Evolutionary conservation across 306 rosid species (phyloP), one percentile per base, ranked within the genome.

Genomic region (Lotus japonicus): DNA sequence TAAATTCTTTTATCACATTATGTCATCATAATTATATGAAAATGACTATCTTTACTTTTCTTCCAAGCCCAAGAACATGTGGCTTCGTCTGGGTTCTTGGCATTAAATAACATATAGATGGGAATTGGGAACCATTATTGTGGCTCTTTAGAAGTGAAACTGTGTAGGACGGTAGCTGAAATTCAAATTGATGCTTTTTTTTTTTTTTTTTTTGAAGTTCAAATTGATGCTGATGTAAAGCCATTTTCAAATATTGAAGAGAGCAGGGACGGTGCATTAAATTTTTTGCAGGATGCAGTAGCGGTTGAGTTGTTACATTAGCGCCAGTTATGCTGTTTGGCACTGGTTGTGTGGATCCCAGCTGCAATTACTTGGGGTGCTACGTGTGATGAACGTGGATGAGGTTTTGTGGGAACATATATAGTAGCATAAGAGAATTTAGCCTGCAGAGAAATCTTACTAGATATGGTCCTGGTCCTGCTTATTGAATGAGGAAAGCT

Each of bases 181-280:
- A 70, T 26, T 44, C 66, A 56, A 56, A 36, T 18, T 67, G 73
- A 67, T 12, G 58, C 9, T 36, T n/a, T n/a, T n/a, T n/a, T n/a
- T n/a, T n/a, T n/a, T n/a, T n/a, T n/a, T n/a, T n/a, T n/a, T n/a
- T n/a, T n/a, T 56, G 19, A 11, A 70, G 57, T 26, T 44, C 66
- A 56, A 56, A 36, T 18, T 67, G 73, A 67, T 12, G 58, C 9
- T 36, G 62, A 50, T 17, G 19, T 18, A 4, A 7, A 12, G 11
- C 38, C 6, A 44, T 12, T 63, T 63, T 63, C 55, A 41, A 17
- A 61, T 17, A 11, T 42, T 18, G 7, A 62, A 18, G 19, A 31
- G 6, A 8, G 4, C 13, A 26, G 23, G 18, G 18, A 14, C 9
- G n/a, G 4, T 45, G 10, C 5, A 28, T 42, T 28, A 23, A 46